Evolutionary conservation across 2,329 filamentous ascomycete genomes (phyloP), one percentile per base, ranked within the genome.

Genomic region (Atkinsonella texensis): DNA sequence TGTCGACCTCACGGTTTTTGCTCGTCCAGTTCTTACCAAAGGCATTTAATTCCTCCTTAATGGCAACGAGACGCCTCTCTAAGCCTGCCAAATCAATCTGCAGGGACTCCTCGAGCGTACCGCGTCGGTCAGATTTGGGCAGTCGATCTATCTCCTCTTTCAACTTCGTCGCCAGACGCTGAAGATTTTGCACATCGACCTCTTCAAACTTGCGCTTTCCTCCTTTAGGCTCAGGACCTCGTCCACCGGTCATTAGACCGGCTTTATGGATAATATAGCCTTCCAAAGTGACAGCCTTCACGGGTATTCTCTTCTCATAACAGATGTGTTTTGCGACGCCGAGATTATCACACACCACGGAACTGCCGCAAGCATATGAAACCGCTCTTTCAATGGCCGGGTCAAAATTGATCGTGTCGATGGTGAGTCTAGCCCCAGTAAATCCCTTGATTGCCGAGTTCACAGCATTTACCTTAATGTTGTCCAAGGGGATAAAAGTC

Each of bases 211-310:
- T 80, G 53, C 89, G 84, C 57, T 89, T 86, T 53, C 80, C 80
- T 51, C 84, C 82, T 65, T 86, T 87, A 46, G 83, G 79, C 45
- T 85, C 81, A 1, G 83, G 84, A 32, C 89, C 85, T 55, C 89
- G 85, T 58, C 93, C 93, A 74, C 93, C 93, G 47, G 93, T 97
- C 85, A 98, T 97, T 50, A 94, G 77, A 62, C 93, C 93, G 45
- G 87, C 89, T 65, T 97, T 97, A 72, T 95, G 89, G 57, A 98
- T 96, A 54, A 98, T 85, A 51, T 85, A 91, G n/a, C 93, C 93
- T 63, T 97, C 90, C 12, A 97, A 69, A 0, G 90, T 95, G 12
- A 98, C 91, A 5, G 91, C 90, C 67, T 97, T 97, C 50, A 94
- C 90, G 53, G 90, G 86, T 33, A 96, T 84, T 33, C 80, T 84